Conservation (phyloP, 2,329 filamentous ascomycete species). For the Trichophyton simii region DNA sequence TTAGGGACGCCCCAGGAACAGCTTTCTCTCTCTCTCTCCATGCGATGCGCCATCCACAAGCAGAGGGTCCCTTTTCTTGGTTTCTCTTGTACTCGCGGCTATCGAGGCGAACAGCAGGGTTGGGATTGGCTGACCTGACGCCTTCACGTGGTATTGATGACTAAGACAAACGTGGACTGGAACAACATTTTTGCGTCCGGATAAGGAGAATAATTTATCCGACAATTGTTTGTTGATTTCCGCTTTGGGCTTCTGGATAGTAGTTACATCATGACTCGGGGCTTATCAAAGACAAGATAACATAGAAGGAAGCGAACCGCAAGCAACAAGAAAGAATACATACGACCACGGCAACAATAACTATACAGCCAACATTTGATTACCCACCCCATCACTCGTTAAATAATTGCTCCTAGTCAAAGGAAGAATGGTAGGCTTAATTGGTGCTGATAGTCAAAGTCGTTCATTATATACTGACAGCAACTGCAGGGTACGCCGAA, state of each 20-base stretch:
- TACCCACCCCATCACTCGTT: too few species aligned
- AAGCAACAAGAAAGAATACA: too few species aligned
- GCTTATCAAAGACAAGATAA: background rate
- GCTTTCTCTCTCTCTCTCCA: background rate
- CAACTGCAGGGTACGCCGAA: constrained; percentile 35
- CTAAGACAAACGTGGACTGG: background rate
- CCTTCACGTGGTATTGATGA: background rate
- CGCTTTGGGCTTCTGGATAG: background rate
- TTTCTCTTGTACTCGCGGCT: background rate
- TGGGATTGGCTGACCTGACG: background rate
- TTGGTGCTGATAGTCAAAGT: background rate
- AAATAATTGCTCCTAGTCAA: background rate
- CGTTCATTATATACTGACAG: background rate
- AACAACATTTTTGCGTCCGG: background rate
- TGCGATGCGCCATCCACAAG: background rate
- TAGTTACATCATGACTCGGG: background rate
- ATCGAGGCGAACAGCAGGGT: background rate
- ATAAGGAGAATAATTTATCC: background rate
- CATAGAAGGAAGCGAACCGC: too few species aligned
- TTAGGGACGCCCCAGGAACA: background rate
- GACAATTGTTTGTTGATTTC: background rate
- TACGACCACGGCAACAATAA: too few species aligned
- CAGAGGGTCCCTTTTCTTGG: background rate
- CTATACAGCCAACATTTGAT: too few species aligned
- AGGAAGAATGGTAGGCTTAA: background rate